Conservation (phyloP, 2,329 filamentous ascomycete species). For the Cercospora zeae-maydis region DNA sequence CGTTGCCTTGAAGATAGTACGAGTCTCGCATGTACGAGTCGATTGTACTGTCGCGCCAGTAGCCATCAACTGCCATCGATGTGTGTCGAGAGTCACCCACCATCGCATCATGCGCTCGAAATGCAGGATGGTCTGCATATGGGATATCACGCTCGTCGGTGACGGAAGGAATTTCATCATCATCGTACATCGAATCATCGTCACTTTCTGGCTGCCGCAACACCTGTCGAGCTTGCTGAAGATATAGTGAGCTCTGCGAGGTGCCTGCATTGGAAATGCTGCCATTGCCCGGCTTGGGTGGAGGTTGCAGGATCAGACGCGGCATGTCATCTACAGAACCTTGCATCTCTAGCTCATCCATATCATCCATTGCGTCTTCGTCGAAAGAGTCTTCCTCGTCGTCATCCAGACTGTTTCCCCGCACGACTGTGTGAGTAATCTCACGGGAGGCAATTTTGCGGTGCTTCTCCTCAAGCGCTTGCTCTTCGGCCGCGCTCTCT, state of each 20-base stretch:
- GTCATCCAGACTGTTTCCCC: constrained; percentile 24
- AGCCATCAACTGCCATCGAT: constrained; percentile 18
- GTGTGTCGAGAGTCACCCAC: constrained; percentile 19
- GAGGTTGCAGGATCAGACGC: constrained; percentile 1
- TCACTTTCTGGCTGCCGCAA: constrained; percentile 20
- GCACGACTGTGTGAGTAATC: constrained; percentile 11
- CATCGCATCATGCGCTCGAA: constrained; percentile 30
- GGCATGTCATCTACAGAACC: constrained; percentile 9
- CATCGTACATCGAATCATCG: constrained; percentile 40
- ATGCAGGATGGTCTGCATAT: constrained; percentile 33
- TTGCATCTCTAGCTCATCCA: constrained; percentile 45
- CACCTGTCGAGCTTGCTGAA: constrained; percentile 23
- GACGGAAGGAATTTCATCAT: constrained; percentile 28
- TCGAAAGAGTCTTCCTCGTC: constrained; percentile 40
- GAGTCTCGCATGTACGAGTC: constrained; percentile 26
- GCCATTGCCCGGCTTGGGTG: constrained; percentile 9
- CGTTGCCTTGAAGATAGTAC: constrained; percentile 8
- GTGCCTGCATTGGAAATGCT: constrained; percentile 1
- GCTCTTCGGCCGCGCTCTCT: constrained; percentile 61
- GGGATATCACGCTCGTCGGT: constrained; percentile 26
- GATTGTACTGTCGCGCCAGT: constrained; percentile 28
- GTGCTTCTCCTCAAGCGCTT: constrained; percentile 68
- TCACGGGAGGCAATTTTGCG: constrained; percentile 24
- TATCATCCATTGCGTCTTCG: constrained; percentile 44
- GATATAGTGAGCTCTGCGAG: constrained; percentile 21